phyloP scores from a whole-genome alignment of 1,284 basidiomycete species.

The Cryptococcus depauperatus region DNA sequence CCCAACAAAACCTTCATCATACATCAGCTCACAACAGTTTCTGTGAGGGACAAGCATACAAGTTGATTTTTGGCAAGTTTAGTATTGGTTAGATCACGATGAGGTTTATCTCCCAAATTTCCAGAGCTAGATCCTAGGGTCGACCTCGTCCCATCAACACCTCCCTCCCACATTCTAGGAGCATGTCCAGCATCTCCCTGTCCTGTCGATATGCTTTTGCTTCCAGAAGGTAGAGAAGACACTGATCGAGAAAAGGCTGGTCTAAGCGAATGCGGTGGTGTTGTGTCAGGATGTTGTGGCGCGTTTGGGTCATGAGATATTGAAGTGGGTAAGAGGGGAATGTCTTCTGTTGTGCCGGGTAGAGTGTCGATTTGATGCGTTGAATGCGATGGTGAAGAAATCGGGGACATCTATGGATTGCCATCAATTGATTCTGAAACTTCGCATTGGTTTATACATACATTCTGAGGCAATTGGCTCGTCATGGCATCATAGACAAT shows the following conservation, averaged over 20 bases:
- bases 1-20: constrained; percentile 34
- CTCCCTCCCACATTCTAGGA: constrained; percentile 29
- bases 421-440: not conserved
- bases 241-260: not conserved
- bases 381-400: constrained; percentile 5
- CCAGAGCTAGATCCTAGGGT: too few species aligned
- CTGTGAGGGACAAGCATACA: constrained; percentile 15
- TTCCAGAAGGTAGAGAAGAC: constrained; percentile 1
- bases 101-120: constrained; percentile 8
- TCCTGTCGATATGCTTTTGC: constrained; percentile 8
- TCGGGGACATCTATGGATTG: constrained; percentile 1
- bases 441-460: constrained; percentile 12
- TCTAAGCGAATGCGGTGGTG: not conserved
- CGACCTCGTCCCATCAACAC: constrained; percentile 4
- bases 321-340: constrained; percentile 11
- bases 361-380: not conserved
- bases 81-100: constrained; percentile 39
- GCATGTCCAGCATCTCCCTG: constrained; percentile 1
- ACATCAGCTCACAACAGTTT: not conserved
- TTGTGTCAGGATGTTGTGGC: constrained; percentile 1
- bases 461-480: constrained; percentile 19
- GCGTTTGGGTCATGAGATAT: too few species aligned
- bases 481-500: constrained; percentile 71
- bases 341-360: constrained; percentile 2
- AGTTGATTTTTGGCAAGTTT: constrained; percentile 46